phyloP scores from a whole-genome alignment of 306 rosid genomes.

The Quercus wislizeni region DNA sequence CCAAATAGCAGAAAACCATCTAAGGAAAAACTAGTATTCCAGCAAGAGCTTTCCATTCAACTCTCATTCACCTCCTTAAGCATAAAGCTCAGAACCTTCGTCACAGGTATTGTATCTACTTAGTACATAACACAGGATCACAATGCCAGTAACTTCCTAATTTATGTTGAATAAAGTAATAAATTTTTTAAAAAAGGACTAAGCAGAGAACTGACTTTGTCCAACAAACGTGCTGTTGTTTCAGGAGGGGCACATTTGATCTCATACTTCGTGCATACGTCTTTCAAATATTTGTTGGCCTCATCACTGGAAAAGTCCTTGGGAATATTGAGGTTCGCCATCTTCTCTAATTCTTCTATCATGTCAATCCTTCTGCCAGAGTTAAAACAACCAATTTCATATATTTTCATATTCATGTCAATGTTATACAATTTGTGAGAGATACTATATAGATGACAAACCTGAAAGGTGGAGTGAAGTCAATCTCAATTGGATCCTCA shows the following conservation, averaged over 20 bases:
- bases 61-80: neutral
- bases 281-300: slow-evolving; percentile 71
- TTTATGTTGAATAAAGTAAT: neutral
- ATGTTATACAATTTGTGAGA: neutral
- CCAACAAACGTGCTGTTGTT: slow-evolving; percentile 85
- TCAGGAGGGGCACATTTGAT: slow-evolving; percentile 87
- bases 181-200: neutral
- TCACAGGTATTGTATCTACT: neutral
- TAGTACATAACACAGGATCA: neutral
- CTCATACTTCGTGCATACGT: slow-evolving; percentile 64
- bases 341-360: slow-evolving; percentile 79
- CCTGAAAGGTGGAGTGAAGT: slow-evolving; percentile 81
- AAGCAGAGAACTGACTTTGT: slow-evolving; percentile 49
- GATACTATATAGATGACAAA: slow-evolving; percentile 14
- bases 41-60: too few relatives aligned
- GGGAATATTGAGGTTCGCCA: slow-evolving; percentile 75
- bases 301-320: slow-evolving; percentile 72
- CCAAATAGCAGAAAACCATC: too few relatives aligned
- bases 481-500: slow-evolving; percentile 69
- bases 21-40: too few relatives aligned
- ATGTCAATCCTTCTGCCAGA: slow-evolving; percentile 83
- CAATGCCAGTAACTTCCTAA: neutral
- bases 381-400: slow-evolving; percentile 12
- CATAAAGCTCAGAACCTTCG: neutral
- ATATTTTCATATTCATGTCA: neutral